Evolutionary conservation across 2,329 filamentous ascomycete genomes (phyloP).

Genomic region (Coniosporium tulheliwenetii): DNA sequence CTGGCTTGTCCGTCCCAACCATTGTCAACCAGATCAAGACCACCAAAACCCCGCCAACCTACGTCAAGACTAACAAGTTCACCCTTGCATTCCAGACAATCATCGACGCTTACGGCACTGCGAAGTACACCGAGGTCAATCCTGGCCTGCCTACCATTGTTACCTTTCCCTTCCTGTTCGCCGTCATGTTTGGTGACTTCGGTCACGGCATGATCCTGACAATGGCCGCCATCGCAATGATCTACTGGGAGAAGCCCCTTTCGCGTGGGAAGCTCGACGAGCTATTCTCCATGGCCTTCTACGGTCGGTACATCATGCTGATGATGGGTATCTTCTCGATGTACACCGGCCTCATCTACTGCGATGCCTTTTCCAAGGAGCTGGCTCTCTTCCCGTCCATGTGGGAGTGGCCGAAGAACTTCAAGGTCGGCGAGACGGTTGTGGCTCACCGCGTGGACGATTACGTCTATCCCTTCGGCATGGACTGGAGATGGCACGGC

Average conservation of each 20-base stretch:
- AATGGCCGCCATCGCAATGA: constrained; percentile 72
- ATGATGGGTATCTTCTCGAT: constrained; percentile 97
- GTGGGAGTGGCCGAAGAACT: constrained; percentile 69
- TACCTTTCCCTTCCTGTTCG: constrained; percentile 98
- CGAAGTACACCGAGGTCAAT: constrained; percentile 95
- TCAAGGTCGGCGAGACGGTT: constrained; percentile 48
- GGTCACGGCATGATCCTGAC: constrained; percentile 89
- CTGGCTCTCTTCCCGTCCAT: constrained; percentile 78
- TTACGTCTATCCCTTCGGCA: constrained; percentile 86
- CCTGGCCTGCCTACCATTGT: constrained; percentile 89
- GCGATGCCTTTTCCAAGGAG: constrained; percentile 90
- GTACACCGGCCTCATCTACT: constrained; percentile 95
- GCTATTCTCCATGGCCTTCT: constrained; percentile 96
- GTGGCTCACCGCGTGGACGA: constrained; percentile 47
- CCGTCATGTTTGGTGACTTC: constrained; percentile 98
- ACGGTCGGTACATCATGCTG: constrained; percentile 93
- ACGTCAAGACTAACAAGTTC: constrained; percentile 96
- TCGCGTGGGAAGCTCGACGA: constrained; percentile 82
- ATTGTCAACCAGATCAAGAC: constrained; percentile 97
- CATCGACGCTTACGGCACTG: constrained; percentile 94
- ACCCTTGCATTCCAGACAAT: constrained; percentile 98
- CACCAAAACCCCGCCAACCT: constrained; percentile 94
- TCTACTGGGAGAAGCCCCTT: constrained; percentile 85
- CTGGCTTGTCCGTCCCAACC: constrained; percentile 89
- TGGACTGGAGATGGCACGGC: constrained; percentile 95